Percentiles rank a stretch among this genome's conserved stretches.
These are phyloP conservation scores for Cadophora sp. DNA, from an alignment of 2,329 filamentous ascomycete species.

Conservation along the genomic window DNA sequence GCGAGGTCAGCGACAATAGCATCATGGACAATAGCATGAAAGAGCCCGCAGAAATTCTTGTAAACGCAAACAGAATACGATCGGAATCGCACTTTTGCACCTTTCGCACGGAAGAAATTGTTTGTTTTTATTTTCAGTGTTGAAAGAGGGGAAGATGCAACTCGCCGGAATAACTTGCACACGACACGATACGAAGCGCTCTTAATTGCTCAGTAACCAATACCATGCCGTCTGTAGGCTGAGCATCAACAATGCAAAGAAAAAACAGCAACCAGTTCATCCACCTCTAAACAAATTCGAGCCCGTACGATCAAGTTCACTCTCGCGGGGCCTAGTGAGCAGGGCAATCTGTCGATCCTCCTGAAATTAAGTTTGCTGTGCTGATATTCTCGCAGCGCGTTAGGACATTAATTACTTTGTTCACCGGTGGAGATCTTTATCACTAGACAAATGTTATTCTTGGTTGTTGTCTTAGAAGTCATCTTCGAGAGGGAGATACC, in stretches of 20 bases:
- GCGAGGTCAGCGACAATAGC: conserved; percentile 11
- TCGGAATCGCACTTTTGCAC: background rate
- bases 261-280: background rate
- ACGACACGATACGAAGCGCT: background rate
- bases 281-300: background rate
- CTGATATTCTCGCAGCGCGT: background rate
- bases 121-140: background rate
- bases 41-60: background rate
- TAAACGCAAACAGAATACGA: background rate
- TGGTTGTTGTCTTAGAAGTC: background rate
- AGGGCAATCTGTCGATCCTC: background rate
- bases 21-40: conserved; percentile 10
- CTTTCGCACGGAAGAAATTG: background rate
- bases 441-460: too few species aligned
- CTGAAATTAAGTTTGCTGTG: background rate
- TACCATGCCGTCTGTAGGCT: background rate
- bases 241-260: background rate
- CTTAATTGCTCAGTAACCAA: background rate
- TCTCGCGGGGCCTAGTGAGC: background rate
- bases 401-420: too few species aligned
- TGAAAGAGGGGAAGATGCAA: background rate
- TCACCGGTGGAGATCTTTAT: too few species aligned
- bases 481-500: background rate
- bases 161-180: background rate
- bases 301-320: background rate